These are phyloP conservation scores for Chaetomium sp. DNA, from an alignment of 2,329 filamentous ascomycete genomes.

Conservation along the genomic window DNA sequence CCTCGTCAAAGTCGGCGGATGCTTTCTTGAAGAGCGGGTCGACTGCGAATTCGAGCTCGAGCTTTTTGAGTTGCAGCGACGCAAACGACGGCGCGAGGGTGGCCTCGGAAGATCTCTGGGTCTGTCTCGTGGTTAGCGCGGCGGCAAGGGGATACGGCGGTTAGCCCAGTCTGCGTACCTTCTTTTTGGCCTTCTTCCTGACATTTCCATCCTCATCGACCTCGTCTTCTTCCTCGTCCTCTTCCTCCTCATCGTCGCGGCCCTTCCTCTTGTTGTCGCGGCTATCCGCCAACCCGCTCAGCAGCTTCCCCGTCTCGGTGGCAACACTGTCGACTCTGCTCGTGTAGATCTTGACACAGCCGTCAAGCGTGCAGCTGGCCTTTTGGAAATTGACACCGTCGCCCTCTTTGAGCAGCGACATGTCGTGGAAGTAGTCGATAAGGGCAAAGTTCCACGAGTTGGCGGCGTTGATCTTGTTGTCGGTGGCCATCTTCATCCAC, in stretches of 20 bases:
- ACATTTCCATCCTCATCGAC: constrained; percentile 51
- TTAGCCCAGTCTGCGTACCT: constrained; percentile 51
- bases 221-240: constrained; percentile 66
- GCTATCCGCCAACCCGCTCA: constrained; percentile 91
- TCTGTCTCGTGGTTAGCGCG: constrained; percentile 3
- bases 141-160: not conserved
- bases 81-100: constrained; percentile 88
- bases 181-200: constrained; percentile 70
- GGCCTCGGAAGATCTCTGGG: constrained; percentile 81
- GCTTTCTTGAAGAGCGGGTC: constrained; percentile 99
- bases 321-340: constrained; percentile 97
- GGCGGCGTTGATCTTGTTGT: constrained; percentile 97
- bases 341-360: constrained; percentile 99
- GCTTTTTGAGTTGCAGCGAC: constrained; percentile 90
- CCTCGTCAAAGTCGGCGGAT: constrained; percentile 97
- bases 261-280: constrained; percentile 74
- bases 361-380: constrained; percentile 94
- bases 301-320: constrained; percentile 90
- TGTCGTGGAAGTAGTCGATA: constrained; percentile 99
- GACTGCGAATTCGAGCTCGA: constrained; percentile 94
- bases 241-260: constrained; percentile 63
- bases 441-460: constrained; percentile 99
- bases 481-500: constrained; percentile 99
- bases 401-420: constrained; percentile 94
- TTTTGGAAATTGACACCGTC: constrained; percentile 99